Base-by-base conservation (phyloP, 2,329 filamentous ascomycete species). In the Scleromitrula shiraiana region DNA sequence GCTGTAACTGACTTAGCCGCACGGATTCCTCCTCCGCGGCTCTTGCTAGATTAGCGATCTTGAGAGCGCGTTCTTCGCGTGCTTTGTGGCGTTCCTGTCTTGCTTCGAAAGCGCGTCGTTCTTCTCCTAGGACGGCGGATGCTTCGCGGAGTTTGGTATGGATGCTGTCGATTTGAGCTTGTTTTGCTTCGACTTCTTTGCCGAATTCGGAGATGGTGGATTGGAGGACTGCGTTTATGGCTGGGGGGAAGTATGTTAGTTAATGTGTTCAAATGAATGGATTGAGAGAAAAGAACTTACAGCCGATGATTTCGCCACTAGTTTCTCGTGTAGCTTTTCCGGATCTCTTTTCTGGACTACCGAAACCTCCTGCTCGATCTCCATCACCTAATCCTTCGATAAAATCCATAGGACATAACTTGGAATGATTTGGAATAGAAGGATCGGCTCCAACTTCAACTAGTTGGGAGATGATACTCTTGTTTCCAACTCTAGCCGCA, bases 381-480 rank as follows among this genome's bases (percentile, higher is more conserved):
- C 53, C 49, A 8, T 80, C 79, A 5, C 88, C 88, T 23, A 97
- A 88, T 7, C 91, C 91, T 8, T 39, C 45, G 26, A 47, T 47
- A 69, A 98, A 98, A 64, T 97, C 93, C n/a, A 89, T 75, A 1
- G 93, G 90, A 32, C 88, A 78, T 10, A 97, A 74, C 17, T 91
- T 90, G 37, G 90, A 90, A 41, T 89, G 82, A 61, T 98, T 98
- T 5, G 88, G 78, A 60, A 97, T 90, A 45, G 84, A 81, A n/a
- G 89, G 85, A 65, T 97, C 89, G 1, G 93, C 93, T 49, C 91
- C 89, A 36, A 98, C 90, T 67, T 98, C 93, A 9, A 97, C 74
- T 26, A 98, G 73, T 64, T 98, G 93, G n/a, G 89, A 91, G 50
- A 97, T 95, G 59, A 98, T 95, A 59, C 88, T 94, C 47, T 85